phyloP scores from a whole-genome alignment of 2,329 filamentous ascomycete species.

The Rosellinia necatrix region DNA sequence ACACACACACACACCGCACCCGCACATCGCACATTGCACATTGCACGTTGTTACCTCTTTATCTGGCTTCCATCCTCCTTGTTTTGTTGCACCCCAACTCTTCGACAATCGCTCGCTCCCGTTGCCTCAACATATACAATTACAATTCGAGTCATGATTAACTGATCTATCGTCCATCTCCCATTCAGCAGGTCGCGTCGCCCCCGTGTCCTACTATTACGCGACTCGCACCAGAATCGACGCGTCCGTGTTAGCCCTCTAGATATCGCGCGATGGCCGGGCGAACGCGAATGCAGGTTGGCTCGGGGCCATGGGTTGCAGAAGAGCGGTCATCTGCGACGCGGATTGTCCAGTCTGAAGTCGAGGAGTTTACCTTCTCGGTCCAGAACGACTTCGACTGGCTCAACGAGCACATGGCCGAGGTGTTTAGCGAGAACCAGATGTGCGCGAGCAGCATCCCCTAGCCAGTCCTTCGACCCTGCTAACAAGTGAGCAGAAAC shows the following conservation, averaged over 20 bases:
- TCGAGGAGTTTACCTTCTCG: slow-evolving; percentile 91
- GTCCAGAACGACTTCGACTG: slow-evolving; percentile 94
- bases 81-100: slow-evolving; percentile 4
- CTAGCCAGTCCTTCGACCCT: slow-evolving; percentile 7
- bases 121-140: slow-evolving; percentile 5
- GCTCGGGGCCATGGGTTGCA: slow-evolving; percentile 82
- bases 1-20: slow-evolving; percentile 1
- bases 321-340: slow-evolving; percentile 81
- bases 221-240: slow-evolving; percentile 31
- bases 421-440: slow-evolving; percentile 85
- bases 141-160: slow-evolving; percentile 31
- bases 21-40: slow-evolving; percentile 13
- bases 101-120: slow-evolving; percentile 8
- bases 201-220: slow-evolving; percentile 9
- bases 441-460: slow-evolving; percentile 63
- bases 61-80: slow-evolving; percentile 4
- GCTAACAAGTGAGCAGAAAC: slow-evolving; percentile 63
- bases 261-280: slow-evolving; percentile 42
- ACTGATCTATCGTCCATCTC: slow-evolving; percentile 18
- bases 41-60: slow-evolving; percentile 13
- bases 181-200: background rate
- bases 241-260: no score
- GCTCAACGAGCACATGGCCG: slow-evolving; percentile 98
- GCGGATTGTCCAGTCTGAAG: slow-evolving; percentile 77
- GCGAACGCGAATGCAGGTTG: slow-evolving; percentile 67